Base-by-base conservation (phyloP, 805 yeast genomes). In the Ogataea siamensis region DNA sequence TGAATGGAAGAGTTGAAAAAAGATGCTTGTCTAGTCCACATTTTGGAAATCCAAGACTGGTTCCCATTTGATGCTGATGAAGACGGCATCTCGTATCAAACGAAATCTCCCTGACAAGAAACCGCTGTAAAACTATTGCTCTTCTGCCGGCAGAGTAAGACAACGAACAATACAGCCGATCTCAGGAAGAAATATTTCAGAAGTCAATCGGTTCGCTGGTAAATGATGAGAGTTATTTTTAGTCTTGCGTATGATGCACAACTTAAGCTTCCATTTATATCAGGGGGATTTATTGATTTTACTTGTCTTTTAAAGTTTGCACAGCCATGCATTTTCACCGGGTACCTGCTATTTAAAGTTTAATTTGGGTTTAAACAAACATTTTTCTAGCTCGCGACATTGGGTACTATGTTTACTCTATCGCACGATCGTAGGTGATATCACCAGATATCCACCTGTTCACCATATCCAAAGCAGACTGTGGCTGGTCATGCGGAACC, bases 401-500 rank as follows among this genome's bases (percentile, higher is more conserved):
- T n/a, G n/a, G n/a, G n/a, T n/a, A n/a, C n/a, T n/a, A n/a, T n/a
- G 10, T 21, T 4, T 10, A 5, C n/a, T 10, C 25, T 2, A 22
- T 9, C n/a, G 12, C 10, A 7, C 25, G 25, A 11, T 22, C 9
- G 24, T 33, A 25, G 9, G 38, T 54, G 51, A 50, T 69, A 76
- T 84, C 83, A 19, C 93, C 95, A 28, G 64, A 49, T 33, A 87
- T 64, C 97, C 97, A 91, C 59, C 83, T 74, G 68, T 87, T 84
- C 46, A 89, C 74, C 88, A 89, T 81, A 40, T 77, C 87, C 46
- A 83, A 70, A 2, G 95, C 67, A 54, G 73, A 71, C 53, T 75
- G 79, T 13, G 96, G 95, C 67, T 84, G 91, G 64, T 89, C 89
- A 55, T 67, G 82, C 12, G 97, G 97, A 46, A 87, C 96, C 96